Evolutionary conservation across 2,329 filamentous ascomycete species (phyloP), one percentile per base, ranked within the genome.

Genomic region (Fusarium sp.): DNA sequence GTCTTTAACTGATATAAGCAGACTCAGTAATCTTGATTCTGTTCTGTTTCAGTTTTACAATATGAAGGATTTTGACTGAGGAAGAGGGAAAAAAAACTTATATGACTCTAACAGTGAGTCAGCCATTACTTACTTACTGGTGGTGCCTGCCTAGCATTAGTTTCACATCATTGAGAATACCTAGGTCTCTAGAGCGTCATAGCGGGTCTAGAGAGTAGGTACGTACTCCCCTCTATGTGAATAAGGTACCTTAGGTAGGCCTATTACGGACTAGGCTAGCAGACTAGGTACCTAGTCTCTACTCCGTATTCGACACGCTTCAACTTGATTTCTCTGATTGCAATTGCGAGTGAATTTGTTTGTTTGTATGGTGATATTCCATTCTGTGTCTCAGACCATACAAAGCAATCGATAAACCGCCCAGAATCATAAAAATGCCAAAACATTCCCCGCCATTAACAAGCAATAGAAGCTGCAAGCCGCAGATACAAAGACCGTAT

Each of bases 171-270:
- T 48, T 51, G 31, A 15, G 19, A 37, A 27, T 35, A n/a, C n/a
- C n/a, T n/a, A n/a, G n/a, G n/a, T n/a, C n/a, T n/a, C n/a, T n/a
- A 41, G 23, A 57, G 57, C 57, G 63, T 68, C 65, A 68, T 68
- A 63, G 65, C 49, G 63, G 65, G 66, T 56, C 66, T 15, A 55
- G 60, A 55, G 19, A 49, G 45, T 51, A 68, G 25, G 19, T 25
- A 18, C 52, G 45, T 35, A 52, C 46, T 49, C 29, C 21, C 25
- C 23, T 27, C 18, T 25, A 27, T 37, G 9, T 37, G 21, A 38
- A 45, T 16, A n/a, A n/a, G n/a, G n/a, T n/a, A n/a, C n/a, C n/a
- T n/a, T n/a, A n/a, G n/a, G n/a, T n/a, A n/a, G n/a, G n/a, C n/a
- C n/a, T n/a, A n/a, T n/a, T n/a, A n/a, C n/a, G n/a, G n/a, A n/a